These are phyloP conservation scores for Dendrothele bispora DNA, from an alignment of 768 basidiomycete species.

Conservation along the genomic window DNA sequence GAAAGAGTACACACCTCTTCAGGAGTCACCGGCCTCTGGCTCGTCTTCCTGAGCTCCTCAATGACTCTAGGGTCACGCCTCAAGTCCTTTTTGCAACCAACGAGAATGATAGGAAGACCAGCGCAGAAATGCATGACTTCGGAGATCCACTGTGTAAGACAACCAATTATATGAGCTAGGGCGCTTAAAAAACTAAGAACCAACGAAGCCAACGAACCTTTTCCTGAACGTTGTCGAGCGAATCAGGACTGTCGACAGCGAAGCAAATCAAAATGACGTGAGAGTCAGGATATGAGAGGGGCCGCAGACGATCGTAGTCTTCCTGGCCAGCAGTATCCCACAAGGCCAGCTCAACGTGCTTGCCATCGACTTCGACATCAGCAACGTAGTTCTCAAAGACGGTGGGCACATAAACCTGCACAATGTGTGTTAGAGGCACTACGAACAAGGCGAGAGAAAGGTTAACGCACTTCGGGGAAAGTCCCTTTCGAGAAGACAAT, in stretches of 20 bases:
- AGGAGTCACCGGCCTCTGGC: slow-evolving; percentile 90
- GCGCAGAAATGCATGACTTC: slow-evolving; percentile 98
- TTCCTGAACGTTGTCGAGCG: slow-evolving; percentile 99
- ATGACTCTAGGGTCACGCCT: slow-evolving; percentile 91
- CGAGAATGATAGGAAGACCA: slow-evolving; percentile 92
- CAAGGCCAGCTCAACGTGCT: slow-evolving; percentile 96
- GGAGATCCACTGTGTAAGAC: slow-evolving; percentile 83
- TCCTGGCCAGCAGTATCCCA: slow-evolving; percentile 99
- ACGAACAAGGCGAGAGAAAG: neutral
- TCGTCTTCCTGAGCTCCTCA: slow-evolving; percentile 92
- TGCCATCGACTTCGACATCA: slow-evolving; percentile 79
- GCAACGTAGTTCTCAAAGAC: slow-evolving; percentile 85
- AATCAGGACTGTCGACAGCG: slow-evolving; percentile 96
- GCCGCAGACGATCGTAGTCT: slow-evolving; percentile 98
- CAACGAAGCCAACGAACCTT: slow-evolving; percentile 62
- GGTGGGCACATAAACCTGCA: slow-evolving; percentile 69
- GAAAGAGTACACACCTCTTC: slow-evolving; percentile 65
- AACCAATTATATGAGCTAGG: slow-evolving; percentile 7
- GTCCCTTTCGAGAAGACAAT: neutral
- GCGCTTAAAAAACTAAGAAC: neutral
- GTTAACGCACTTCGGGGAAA: neutral
- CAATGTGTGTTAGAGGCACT: neutral
- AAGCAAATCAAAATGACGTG: slow-evolving; percentile 99
- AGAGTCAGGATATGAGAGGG: slow-evolving; percentile 98
- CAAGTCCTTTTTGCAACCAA: slow-evolving; percentile 99